These are phyloP conservation scores for Verticillium longisporum DNA, from an alignment of 2,329 filamentous ascomycete species.

Conservation along the genomic window DNA sequence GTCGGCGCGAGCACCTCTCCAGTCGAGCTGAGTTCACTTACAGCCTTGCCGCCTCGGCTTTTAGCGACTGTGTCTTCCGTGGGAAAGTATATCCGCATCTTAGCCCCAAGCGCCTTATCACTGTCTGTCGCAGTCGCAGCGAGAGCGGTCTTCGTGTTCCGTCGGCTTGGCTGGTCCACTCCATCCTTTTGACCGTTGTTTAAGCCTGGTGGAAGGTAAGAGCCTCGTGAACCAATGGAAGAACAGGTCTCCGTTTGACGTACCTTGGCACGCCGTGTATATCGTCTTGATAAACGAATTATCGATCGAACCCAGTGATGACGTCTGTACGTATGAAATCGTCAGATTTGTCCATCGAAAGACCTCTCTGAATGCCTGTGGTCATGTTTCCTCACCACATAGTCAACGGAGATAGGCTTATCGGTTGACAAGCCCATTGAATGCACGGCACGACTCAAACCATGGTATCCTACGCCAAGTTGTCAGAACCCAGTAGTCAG, in stretches of 20 bases:
- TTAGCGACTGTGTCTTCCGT: slow-evolving; percentile 59
- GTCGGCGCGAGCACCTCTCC: too few relatives aligned
- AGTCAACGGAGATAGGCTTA: slow-evolving; percentile 60
- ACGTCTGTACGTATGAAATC: slow-evolving; percentile 42
- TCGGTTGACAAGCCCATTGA: slow-evolving; percentile 53
- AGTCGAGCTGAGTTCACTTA: slow-evolving; percentile 25
- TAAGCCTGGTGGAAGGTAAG: background rate
- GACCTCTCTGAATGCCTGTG: background rate
- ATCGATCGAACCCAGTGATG: slow-evolving; percentile 75
- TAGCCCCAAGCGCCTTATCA: slow-evolving; percentile 19
- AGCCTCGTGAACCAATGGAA: background rate
- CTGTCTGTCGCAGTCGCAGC: background rate
- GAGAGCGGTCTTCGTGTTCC: background rate
- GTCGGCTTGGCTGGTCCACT: background rate
- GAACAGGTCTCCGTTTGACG: slow-evolving; percentile 9
- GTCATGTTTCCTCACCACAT: slow-evolving; percentile 48
- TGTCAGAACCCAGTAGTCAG: slow-evolving; percentile 11
- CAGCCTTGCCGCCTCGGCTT: slow-evolving; percentile 56
- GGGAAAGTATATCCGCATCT: slow-evolving; percentile 75
- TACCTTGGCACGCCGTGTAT: slow-evolving; percentile 50
- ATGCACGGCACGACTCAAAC: slow-evolving; percentile 61
- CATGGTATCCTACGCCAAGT: slow-evolving; percentile 55
- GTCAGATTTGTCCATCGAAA: background rate
- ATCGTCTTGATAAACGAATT: slow-evolving; percentile 55
- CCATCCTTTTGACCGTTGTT: background rate